These are phyloP conservation scores for Phytopythium ostracodes DNA, from an alignment of 352 stramenopile species.

Conservation along the genomic window DNA sequence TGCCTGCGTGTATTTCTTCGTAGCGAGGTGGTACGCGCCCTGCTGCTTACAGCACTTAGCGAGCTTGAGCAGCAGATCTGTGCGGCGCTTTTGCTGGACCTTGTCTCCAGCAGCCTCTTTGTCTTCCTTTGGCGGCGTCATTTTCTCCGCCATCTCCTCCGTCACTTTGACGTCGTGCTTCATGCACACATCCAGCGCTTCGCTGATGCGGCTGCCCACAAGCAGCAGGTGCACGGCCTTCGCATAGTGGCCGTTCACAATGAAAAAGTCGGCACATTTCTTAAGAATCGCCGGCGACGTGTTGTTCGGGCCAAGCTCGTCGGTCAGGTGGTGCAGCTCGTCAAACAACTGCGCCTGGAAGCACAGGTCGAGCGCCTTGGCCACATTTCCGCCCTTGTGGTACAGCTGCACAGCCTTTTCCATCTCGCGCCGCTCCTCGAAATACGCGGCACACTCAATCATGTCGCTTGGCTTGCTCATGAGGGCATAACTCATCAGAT, in stretches of 20 bases:
- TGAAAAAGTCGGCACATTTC: constrained; percentile 92
- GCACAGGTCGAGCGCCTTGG: constrained; percentile 91
- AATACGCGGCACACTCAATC: constrained; percentile 90
- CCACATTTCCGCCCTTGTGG: constrained; percentile 89
- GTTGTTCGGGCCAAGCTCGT: constrained; percentile 66
- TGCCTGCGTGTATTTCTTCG: constrained; percentile 95
- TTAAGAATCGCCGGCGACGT: constrained; percentile 83
- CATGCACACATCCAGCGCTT: constrained; percentile 90
- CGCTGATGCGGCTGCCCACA: constrained; percentile 52
- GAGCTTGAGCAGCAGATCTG: constrained; percentile 87
- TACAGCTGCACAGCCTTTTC: constrained; percentile 95
- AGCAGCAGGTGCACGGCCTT: constrained; percentile 91
- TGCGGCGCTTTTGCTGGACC: constrained; percentile 49
- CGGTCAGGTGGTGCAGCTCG: constrained; percentile 80
- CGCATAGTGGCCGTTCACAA: constrained; percentile 86
- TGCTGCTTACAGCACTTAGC: constrained; percentile 93
- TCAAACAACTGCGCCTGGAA: constrained; percentile 89
- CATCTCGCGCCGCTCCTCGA: constrained; percentile 89
- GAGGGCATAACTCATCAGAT: constrained; percentile 91
- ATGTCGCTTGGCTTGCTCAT: constrained; percentile 86
- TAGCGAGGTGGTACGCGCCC: constrained; percentile 89
- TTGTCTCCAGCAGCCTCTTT: constrained; percentile 33
- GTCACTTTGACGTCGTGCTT: constrained; percentile 88
- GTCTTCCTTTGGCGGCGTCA: constrained; percentile 87
- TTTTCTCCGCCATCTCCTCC: constrained; percentile 90